A percentile compares a stretch with the other conserved stretches of the same genome.
These are phyloP conservation scores for Monosporascus sp. DNA, from an alignment of 2,329 filamentous ascomycete genomes.

Conservation along the genomic window DNA sequence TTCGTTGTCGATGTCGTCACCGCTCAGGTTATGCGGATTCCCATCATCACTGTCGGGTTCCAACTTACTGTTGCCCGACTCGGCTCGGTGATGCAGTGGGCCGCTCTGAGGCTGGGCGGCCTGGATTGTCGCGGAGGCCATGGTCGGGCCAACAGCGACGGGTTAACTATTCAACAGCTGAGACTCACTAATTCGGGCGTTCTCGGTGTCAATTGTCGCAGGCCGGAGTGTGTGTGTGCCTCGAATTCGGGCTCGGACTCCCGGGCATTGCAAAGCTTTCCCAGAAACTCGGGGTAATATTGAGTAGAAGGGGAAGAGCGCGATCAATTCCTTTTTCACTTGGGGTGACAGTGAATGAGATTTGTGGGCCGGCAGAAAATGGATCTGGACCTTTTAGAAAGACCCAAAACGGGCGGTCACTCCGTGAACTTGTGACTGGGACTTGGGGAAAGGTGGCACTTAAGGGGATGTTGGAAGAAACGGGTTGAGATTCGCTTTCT, in stretches of 20 bases:
- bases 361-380: background rate
- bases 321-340: background rate
- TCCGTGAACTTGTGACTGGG: too few species aligned
- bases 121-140: conserved; percentile 7
- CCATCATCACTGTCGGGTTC: conserved; percentile 43
- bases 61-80: conserved; percentile 22
- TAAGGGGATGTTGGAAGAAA: too few species aligned
- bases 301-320: conserved; percentile 31
- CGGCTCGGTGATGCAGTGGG: conserved; percentile 15
- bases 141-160: background rate
- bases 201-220: conserved; percentile 13
- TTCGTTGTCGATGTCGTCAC: conserved; percentile 38
- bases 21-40: conserved; percentile 33
- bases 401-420: too few species aligned
- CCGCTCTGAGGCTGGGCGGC: conserved; percentile 11
- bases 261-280: conserved; percentile 18
- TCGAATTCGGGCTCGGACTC: conserved; percentile 15
- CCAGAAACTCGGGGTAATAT: conserved; percentile 38
- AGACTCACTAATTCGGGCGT: conserved; percentile 13
- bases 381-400: background rate
- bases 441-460: too few species aligned
- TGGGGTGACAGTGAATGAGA: background rate
- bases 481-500: too few species aligned
- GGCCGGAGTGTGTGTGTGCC: conserved; percentile 7
- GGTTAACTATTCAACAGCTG: conserved; percentile 2